phyloP scores from a whole-genome alignment of 768 basidiomycete species.

The Pholiota conissans region DNA sequence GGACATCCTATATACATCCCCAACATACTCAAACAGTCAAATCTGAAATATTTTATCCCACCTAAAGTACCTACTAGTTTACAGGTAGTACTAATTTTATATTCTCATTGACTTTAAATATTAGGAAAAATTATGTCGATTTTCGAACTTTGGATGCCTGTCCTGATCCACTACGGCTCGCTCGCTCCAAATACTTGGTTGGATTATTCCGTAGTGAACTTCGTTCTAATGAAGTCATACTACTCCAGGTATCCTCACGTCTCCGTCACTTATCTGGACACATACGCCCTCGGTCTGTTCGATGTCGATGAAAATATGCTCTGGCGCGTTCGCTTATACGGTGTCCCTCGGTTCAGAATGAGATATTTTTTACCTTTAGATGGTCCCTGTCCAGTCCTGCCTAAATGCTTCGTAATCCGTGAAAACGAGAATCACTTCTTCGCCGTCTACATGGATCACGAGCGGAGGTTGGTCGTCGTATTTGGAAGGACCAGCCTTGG shows the following conservation, averaged over 20 bases:
- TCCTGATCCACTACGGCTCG: background rate
- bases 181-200: background rate
- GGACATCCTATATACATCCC: no score
- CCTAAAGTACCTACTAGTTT: no score
- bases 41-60: no score
- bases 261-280: background rate
- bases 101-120: background rate
- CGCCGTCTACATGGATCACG: background rate
- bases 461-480: background rate
- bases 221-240: background rate
- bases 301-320: background rate
- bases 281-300: background rate
- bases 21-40: no score
- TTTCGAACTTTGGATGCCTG: background rate
- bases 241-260: background rate
- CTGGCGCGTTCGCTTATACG: background rate
- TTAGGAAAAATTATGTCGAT: background rate
- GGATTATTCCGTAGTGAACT: conserved; percentile 2
- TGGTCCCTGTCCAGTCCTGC: background rate
- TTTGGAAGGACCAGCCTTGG: background rate
- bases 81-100: no score
- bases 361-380: background rate
- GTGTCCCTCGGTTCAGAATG: background rate
- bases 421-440: background rate
- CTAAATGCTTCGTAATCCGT: background rate